Evolutionary conservation across 257 asterid genomes (phyloP), one percentile per base, ranked within the genome.

Genomic region (Nicotiana paniculata): DNA sequence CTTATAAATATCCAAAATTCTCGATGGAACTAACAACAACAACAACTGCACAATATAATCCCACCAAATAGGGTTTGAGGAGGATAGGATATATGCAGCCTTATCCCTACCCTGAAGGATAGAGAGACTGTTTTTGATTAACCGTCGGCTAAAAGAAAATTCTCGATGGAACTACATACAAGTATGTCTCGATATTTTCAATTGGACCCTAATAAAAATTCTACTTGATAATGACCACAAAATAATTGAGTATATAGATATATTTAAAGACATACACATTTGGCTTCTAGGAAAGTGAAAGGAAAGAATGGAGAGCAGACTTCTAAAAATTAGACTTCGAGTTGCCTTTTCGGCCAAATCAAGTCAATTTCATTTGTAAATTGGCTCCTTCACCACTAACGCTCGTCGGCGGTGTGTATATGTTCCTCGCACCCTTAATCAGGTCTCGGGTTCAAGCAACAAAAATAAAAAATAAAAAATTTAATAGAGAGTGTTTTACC

Each of bases 191-290:
- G 46, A 51, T 75, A 75, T 16, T 75, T 75, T 51, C 48, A 28
- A 51, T 51, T 7, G 26, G 46, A 28, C 64, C 26, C 17, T 26
- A 75, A 75, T 28, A 13, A 75, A 26, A 51, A 75, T 51, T 51
- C 63, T 51, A 32, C 48, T 51, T 75, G 80, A 75, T 51, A 75
- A 28, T 48, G 80, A 75, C 80, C 13, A 7, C 46, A 75, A 28
- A 75, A 75, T 51, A 28, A 75, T 75, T 75, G 64, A 51, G 63
- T n/a, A 6, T 24, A 51, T 21, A 21, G 24, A 21, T 28, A 51
- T 51, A 51, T 51, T 15, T 26, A 26, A 51, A 75, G 26, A 53
- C 28, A 21, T 21, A 21, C 24, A 3, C 21, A 51, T 28, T 48
- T 15, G n/a, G 39, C 28, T 75, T 75, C 30, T 7, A 13, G 64